Percentiles rank a stretch among this genome's conserved stretches.
Evolutionary conservation across 108 stramenopile species (phyloP).

Genomic region (Cyclotella cryptica): DNA sequence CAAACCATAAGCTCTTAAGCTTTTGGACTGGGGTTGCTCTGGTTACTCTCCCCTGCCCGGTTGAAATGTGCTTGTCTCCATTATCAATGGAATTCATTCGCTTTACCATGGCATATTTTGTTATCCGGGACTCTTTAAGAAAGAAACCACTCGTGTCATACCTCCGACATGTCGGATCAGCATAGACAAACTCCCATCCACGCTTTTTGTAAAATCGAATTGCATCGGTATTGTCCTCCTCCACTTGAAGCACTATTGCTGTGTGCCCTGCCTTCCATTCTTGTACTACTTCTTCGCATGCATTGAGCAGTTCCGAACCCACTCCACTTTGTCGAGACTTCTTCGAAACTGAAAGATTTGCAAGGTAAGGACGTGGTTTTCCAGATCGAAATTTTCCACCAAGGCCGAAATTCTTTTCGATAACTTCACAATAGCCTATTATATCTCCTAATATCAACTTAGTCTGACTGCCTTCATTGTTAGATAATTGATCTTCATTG

Average conservation of each 20-base stretch:
- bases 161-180: conserved; percentile 76
- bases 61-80: not conserved
- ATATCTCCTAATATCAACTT: conserved; percentile 70
- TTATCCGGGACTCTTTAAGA: conserved; percentile 68
- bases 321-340: conserved; percentile 72
- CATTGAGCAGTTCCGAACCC: conserved; percentile 70
- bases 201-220: conserved; percentile 75
- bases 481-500: conserved; percentile 22
- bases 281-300: conserved; percentile 66
- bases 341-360: conserved; percentile 71
- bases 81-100: conserved; percentile 15
- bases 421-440: conserved; percentile 80
- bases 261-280: conserved; percentile 61
- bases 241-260: conserved; percentile 86
- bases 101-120: conserved; percentile 73
- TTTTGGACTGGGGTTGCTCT: not conserved
- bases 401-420: conserved; percentile 72
- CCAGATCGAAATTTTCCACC: conserved; percentile 41
- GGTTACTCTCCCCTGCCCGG: not conserved
- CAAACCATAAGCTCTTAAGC: conserved; percentile 21
- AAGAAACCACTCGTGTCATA: conserved; percentile 71
- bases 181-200: conserved; percentile 73
- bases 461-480: not conserved
- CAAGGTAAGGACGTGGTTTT: conserved; percentile 65
- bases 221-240: conserved; percentile 76